A percentile compares a stretch with the other conserved stretches of the same genome.
Evolutionary conservation across 768 basidiomycete species (phyloP).

Genomic region (Rhizopogon salebrosus): DNA sequence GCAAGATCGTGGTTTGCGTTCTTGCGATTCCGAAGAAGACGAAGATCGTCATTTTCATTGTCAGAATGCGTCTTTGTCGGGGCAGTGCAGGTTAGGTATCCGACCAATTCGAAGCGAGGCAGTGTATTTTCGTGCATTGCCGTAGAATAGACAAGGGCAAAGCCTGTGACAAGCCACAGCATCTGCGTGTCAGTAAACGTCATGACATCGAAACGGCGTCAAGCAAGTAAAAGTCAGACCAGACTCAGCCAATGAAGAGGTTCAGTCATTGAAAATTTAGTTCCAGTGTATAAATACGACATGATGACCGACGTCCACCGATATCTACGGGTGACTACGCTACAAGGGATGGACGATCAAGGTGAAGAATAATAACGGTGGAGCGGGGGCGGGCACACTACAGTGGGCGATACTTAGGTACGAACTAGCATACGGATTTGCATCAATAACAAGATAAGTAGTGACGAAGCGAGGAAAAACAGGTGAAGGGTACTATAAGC

Average conservation of each 20-base stretch:
- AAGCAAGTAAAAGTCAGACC: too few species aligned
- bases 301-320: conserved; percentile 15
- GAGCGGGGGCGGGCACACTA: background rate
- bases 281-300: conserved; percentile 25
- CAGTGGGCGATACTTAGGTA: conserved; percentile 4
- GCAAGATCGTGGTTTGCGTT: background rate
- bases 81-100: background rate
- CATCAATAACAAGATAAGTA: conserved; percentile 7
- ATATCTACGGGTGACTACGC: conserved; percentile 26
- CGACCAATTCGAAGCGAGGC: background rate
- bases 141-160: background rate
- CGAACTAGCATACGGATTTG: conserved; percentile 5
- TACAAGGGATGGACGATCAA: conserved; percentile 20
- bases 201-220: background rate
- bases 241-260: background rate
- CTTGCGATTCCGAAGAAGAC: background rate
- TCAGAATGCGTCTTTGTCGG: background rate
- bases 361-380: conserved; percentile 2
- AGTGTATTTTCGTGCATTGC: background rate
- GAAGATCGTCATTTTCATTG: background rate
- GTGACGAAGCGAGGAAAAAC: conserved; percentile 1
- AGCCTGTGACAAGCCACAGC: background rate
- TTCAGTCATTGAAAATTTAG: conserved; percentile 3
- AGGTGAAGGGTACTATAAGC: conserved; percentile 3
- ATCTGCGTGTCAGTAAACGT: background rate